Conservation (phyloP, 257 asterid genomes). For the Misopates orontium region DNA sequence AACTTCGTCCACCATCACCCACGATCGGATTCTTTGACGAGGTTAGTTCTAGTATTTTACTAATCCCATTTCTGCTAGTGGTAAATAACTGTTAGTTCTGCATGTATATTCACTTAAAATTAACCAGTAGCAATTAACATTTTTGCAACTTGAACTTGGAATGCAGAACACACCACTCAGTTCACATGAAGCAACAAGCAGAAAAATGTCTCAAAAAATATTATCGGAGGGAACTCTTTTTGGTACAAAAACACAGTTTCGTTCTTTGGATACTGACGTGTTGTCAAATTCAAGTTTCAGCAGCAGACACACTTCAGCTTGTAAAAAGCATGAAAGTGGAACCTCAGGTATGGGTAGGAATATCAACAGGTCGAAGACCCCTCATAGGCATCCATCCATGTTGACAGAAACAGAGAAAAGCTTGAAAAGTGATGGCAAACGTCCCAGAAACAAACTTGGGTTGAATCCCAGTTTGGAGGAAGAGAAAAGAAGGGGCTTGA, state of each 20-base stretch:
- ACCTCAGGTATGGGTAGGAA: constrained; percentile 17
- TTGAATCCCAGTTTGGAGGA: constrained; percentile 16
- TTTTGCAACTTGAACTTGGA: constrained; percentile 18
- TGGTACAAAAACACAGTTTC: constrained; percentile 1
- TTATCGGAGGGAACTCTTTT: constrained; percentile 13
- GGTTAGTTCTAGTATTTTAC: constrained; percentile 31
- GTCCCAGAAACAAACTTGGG: constrained; percentile 26
- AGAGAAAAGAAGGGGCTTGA: constrained; percentile 22
- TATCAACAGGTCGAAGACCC: constrained; percentile 21
- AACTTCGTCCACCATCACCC: constrained; percentile 66
- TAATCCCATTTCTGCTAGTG: background rate
- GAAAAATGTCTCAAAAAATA: constrained; percentile 32
- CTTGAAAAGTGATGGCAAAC: constrained; percentile 26
- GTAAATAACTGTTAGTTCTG: background rate
- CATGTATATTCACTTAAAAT: background rate
- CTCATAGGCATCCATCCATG: background rate
- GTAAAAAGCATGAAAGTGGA: constrained; percentile 25
- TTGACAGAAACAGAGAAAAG: constrained; percentile 21
- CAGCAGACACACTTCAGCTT: constrained; percentile 22
- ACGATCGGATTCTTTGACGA: constrained; percentile 57
- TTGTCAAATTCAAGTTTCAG: constrained; percentile 26
- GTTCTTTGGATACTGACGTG: background rate
- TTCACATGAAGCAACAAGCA: constrained; percentile 12
- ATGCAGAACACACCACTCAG: constrained; percentile 25
- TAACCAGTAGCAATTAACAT: constrained; percentile 2